Conservation (phyloP, 2,329 filamentous ascomycete genomes). For the Pyrenophora graminea region DNA sequence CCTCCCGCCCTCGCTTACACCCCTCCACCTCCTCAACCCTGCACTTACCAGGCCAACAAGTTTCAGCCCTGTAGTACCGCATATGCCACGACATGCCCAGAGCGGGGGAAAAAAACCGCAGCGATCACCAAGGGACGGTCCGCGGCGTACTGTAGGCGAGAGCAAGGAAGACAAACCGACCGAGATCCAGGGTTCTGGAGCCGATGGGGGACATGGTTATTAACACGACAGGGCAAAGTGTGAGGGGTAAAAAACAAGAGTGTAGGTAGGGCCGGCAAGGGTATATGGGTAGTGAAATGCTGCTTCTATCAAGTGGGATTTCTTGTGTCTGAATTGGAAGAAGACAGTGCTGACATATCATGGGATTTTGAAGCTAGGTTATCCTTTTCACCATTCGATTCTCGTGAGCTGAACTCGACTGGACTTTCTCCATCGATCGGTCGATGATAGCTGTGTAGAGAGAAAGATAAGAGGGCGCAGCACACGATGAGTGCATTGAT, state of each 20-base stretch:
- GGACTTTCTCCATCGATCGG: too few relatives aligned
- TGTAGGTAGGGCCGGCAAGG: background rate
- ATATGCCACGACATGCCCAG: conserved; percentile 7
- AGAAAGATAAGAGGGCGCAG: background rate
- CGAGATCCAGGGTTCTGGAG: conserved; percentile 20
- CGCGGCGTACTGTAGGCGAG: conserved; percentile 8
- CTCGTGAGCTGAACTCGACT: too few relatives aligned
- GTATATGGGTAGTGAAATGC: background rate
- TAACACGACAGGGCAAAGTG: background rate
- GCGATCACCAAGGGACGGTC: background rate
- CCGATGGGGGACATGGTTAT: conserved; percentile 3
- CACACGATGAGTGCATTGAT: background rate
- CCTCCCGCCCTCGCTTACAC: too few relatives aligned
- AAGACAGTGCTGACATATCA: too few relatives aligned
- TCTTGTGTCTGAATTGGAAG: too few relatives aligned
- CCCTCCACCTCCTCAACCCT: background rate
- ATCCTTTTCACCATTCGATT: too few relatives aligned
- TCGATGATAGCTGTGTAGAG: too few relatives aligned
- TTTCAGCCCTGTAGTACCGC: conserved; percentile 20
- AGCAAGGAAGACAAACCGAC: conserved; percentile 11
- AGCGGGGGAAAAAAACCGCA: background rate
- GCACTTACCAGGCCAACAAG: conserved; percentile 11
- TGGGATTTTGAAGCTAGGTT: too few relatives aligned
- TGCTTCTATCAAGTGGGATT: too few relatives aligned
- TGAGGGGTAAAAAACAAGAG: background rate